Conservation (phyloP, 495 filamentous ascomycete species). For the Pyrenula aspistea region DNA sequence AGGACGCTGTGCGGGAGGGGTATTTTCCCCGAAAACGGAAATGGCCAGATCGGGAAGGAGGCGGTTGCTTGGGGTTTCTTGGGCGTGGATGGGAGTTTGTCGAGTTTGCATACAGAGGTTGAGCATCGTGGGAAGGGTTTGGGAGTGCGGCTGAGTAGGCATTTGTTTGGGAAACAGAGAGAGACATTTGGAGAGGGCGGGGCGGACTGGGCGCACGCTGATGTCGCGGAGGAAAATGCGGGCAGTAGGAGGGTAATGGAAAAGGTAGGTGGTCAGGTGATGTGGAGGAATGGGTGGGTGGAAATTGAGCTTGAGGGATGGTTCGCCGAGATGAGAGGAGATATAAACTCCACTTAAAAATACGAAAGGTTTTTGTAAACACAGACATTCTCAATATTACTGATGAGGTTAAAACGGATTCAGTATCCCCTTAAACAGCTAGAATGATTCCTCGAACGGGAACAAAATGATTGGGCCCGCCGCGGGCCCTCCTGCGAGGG, state of each 20-base stretch:
- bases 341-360: too few relatives aligned
- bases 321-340: not conserved
- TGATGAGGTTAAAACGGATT: too few relatives aligned
- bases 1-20: slow-evolving; percentile 19
- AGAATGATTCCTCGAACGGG: too few relatives aligned
- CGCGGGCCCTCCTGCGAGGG: too few relatives aligned
- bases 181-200: not conserved
- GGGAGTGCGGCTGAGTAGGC: slow-evolving; percentile 22
- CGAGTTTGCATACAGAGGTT: slow-evolving; percentile 36
- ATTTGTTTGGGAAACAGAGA: slow-evolving; percentile 11
- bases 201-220: slow-evolving; percentile 27
- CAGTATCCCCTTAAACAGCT: too few relatives aligned
- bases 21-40: slow-evolving; percentile 12
- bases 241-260: slow-evolving; percentile 39
- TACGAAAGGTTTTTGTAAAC: too few relatives aligned
- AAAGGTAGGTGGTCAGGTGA: slow-evolving; percentile 28
- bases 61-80: slow-evolving; percentile 34
- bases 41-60: slow-evolving; percentile 11
- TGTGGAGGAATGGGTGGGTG: slow-evolving; percentile 26
- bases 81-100: slow-evolving; percentile 30
- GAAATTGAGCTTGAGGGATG: slow-evolving; percentile 20
- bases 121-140: slow-evolving; percentile 33
- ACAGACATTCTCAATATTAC: too few relatives aligned
- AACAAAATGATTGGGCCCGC: too few relatives aligned
- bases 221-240: slow-evolving; percentile 30